Base-by-base conservation (phyloP, 1,139 yeast species). In the Candida sp. region DNA sequence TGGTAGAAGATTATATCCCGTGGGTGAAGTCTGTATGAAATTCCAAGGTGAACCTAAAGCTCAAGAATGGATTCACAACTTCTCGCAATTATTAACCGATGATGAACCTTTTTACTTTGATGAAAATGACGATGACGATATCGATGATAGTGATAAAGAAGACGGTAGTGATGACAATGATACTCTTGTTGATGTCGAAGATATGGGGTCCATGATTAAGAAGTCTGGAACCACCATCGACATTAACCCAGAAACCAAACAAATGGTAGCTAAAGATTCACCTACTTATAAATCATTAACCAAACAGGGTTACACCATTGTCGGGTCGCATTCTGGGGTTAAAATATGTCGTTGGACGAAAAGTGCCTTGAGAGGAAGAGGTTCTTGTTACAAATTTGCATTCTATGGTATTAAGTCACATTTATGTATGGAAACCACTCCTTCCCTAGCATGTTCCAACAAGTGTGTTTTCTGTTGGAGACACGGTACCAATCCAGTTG, bases 391-490 rank as follows among this genome's bases (percentile, higher is more conserved):
- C 68, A 90, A 90, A 61, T 88, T 78, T 66, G 95, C 97, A 5
- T 86, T 90, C 57, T 90, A 91, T 61, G 97, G 97, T 23, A 90
- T 90, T 54, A 80, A 77, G 49, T 86, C 95, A 2, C 97, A 93
- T 64, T 71, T 91, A 49, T 91, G 98, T 67, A 90, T 90, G 97
- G 98, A 90, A 61, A 82, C 97, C 2, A 90, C 98, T 0, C 97
- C 98, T 1, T 85, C 96, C 1, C 70, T 90, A 46, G 93, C 97
- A 5, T 90, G 98, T 62, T 88, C 97, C 7, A 90, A 90, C 60
- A 90, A 90, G 63, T 90, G 98, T 74, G 97, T 90, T 3, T 90
- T 90, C 60, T 90, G 98, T 66, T 90, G 98, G 98, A 78, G 98
- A 60, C 97, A 91, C 60, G 97, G 97, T 40, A 90, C 97, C 3